Base-by-base conservation (phyloP, 192 early-diverging fungal species). In the Coemansia sp. region DNA sequence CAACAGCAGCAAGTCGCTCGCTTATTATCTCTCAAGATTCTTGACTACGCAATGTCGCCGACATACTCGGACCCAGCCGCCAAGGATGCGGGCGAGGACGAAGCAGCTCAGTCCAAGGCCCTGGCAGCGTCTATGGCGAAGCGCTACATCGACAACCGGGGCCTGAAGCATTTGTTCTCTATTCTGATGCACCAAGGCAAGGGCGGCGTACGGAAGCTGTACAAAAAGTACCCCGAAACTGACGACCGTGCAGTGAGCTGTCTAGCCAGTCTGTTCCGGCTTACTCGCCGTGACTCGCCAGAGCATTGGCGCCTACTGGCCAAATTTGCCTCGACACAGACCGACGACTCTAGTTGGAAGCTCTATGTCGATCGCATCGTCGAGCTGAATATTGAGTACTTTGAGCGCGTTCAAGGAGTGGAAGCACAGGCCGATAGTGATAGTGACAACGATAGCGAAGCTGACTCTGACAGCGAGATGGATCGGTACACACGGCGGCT, bases 231-330 rank as follows among this genome's bases (percentile, higher is more conserved):
- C 70, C 91, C 93, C 0, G 93, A 94, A 51, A 65, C 86, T 0
- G 95, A 97, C 67, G 97, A 97, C 67, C 95, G 96, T 69, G 82
- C 93, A 0, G 79, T 95, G 5, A 91, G 94, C 49, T 94, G 96
- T 60, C 80, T 99, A 44, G 80, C 91, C 12, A 93, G 92, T 27
- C 78, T 99, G 16, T 86, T 98, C 65, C 87, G 89, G 38, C 87
- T 91, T 40, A 78, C 95, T 3, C 81, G 86, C 13, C 51, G 78
- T 12, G 80, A 85, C 36, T 84, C 89, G 8, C 88, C 89, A 18
- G 78, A 88, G 44, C 89, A 90, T 16, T 84, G 89, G 69, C 88
- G 95, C 18, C 73, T 99, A 22, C 60, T 96, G 20, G 79, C 85
- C 43, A 98, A 99, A 84, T 97, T 99, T 75, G 78, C 87, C 16